Percentiles rank a stretch among this genome's conserved stretches.
Evolutionary conservation across 2,329 filamentous ascomycete species (phyloP).

Genomic region (Exophiala oligosperma): DNA sequence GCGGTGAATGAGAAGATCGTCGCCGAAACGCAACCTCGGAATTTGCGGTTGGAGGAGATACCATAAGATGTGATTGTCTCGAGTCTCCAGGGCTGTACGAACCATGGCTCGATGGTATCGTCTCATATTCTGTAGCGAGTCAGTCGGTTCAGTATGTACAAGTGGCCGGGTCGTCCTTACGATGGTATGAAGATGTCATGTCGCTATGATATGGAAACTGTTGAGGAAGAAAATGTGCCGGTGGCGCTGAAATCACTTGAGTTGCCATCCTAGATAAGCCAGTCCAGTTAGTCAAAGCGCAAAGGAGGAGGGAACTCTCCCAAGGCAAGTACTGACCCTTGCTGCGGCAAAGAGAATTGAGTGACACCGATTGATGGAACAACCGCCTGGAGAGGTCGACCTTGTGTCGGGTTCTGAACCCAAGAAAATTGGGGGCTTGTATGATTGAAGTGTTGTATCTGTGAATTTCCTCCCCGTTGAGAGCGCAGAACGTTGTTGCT

Average conservation of each 20-base stretch:
- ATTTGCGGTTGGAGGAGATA: constrained; percentile 9
- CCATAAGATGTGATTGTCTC: constrained; percentile 16
- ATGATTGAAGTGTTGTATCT: constrained; percentile 3
- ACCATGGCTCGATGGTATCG: constrained; percentile 4
- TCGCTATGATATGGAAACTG: constrained; percentile 18
- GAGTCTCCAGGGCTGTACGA: constrained; percentile 11
- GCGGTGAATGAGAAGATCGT: constrained; percentile 21
- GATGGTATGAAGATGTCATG: constrained; percentile 8
- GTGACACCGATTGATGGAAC: constrained; percentile 2
- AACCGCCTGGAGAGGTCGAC: constrained; percentile 1
- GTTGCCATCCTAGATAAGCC: constrained; percentile 20
- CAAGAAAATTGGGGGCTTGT: constrained; percentile 12
- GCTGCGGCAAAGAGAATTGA: constrained; percentile 14
- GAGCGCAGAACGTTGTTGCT: constrained; percentile 5
- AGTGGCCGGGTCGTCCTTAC: neutral
- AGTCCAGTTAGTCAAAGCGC: constrained; percentile 2
- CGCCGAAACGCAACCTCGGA: constrained; percentile 15
- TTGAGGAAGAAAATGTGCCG: constrained; percentile 10
- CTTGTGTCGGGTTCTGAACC: constrained; percentile 4
- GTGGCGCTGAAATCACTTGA: constrained; percentile 18
- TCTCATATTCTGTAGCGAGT: constrained; percentile 12
- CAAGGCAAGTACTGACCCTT: constrained; percentile 14
- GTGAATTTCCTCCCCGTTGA: constrained; percentile 9
- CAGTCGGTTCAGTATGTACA: neutral
- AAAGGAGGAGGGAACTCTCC: too few species aligned